Base-by-base conservation (phyloP, 1,284 basidiomycete species). In the Inonotus obliquus region DNA sequence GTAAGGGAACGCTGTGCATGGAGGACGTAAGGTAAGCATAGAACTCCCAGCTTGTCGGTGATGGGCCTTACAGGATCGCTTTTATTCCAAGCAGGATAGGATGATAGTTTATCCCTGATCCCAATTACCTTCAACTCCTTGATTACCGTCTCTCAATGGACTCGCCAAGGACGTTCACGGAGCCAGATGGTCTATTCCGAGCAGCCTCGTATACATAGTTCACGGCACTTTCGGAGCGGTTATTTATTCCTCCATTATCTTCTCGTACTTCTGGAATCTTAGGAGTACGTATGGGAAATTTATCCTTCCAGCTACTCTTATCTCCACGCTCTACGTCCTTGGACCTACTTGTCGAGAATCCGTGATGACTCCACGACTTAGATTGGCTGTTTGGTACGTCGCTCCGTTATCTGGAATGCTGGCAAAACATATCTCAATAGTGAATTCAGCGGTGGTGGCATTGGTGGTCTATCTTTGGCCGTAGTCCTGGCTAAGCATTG, bases 401-500 rank as follows among this genome's bases (percentile, higher is more conserved):
- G 25, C 23, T 19, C 11, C 4, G 4, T 13, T 35, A 14, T 52
- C 5, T 11, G 51, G 17, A 38, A 29, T 35, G 14, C 47, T 21
- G 21, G 21, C 21, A 14, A 47, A 37, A 2, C 11, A 9, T 32
- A 17, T n/a, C 19, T 47, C 6, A 38, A 2, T 17, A n/a, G 17
- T 17, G 1, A 17, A 44, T 14, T 29, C 52, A 77, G 76, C 27
- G 76, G 76, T 1, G 75, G 72, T 14, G 76, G 76, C 4, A 73
- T 75, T 17, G 75, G 71, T 4, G 76, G 76, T 6, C 70, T 77
- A 2, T 68, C 75, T 0, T 70, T 77, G 21, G 75, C 75, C 0
- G 71, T 72, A 7, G 68, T 73, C 17, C 69, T 78, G 4, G 70
- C 66, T 25, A 71, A 69, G 54, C 70, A 69, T 55, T 65, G 65